phyloP scores from a whole-genome alignment of 2,329 filamentous ascomycete species.

The Sporothrix globosa region DNA sequence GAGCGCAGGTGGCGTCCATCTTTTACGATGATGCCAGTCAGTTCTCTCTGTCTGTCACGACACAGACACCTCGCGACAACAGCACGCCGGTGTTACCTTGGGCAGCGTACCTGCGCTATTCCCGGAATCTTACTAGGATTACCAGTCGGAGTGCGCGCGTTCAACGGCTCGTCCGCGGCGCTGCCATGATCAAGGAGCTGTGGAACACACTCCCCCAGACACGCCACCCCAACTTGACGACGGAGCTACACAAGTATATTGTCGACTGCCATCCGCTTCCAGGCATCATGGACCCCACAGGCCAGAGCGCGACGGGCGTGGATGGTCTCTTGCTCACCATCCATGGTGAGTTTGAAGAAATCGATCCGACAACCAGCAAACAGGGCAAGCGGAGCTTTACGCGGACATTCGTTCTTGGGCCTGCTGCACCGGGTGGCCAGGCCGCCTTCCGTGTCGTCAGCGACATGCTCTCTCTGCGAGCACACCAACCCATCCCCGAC shows the following conservation, averaged over 20 bases:
- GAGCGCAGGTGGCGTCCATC: conserved; percentile 61
- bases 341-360: conserved; percentile 84
- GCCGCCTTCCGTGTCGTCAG: conserved; percentile 74
- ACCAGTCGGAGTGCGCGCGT: conserved; percentile 58
- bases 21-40: conserved; percentile 77
- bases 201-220: conserved; percentile 75
- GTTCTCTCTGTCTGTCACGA: conserved; percentile 77
- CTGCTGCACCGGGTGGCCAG: conserved; percentile 63
- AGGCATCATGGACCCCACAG: conserved; percentile 70
- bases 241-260: conserved; percentile 72
- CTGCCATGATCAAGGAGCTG: conserved; percentile 64
- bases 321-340: conserved; percentile 77
- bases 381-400: conserved; percentile 77
- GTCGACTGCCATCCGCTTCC: conserved; percentile 79
- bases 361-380: conserved; percentile 59
- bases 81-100: conserved; percentile 59
- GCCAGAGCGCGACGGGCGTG: conserved; percentile 66
- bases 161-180: conserved; percentile 67
- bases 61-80: conserved; percentile 54
- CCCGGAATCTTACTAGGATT: conserved; percentile 76
- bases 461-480: conserved; percentile 75
- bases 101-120: conserved; percentile 75
- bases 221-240: conserved; percentile 70
- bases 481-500: conserved; percentile 59
- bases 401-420: conserved; percentile 76